Conservation (phyloP, 805 yeast genomes). For the Candida ipomoeae region DNA sequence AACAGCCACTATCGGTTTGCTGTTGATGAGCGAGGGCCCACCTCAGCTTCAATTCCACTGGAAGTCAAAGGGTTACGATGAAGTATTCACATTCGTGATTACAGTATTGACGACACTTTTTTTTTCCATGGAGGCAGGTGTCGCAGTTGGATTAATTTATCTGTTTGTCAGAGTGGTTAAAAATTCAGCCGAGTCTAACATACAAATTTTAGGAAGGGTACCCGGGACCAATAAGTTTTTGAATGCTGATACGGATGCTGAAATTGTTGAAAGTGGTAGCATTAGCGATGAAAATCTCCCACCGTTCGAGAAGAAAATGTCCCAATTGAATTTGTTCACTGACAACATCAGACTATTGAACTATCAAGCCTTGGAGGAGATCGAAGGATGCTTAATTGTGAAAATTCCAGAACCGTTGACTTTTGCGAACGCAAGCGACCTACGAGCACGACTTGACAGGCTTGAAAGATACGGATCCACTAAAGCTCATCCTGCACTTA, state of each 20-base stretch:
- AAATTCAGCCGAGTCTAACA: slow-evolving; percentile 76
- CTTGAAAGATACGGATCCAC: slow-evolving; percentile 43
- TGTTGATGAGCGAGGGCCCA: slow-evolving; percentile 57
- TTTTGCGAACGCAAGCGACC: slow-evolving; percentile 39
- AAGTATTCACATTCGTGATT: slow-evolving; percentile 61
- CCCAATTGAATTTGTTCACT: slow-evolving; percentile 31
- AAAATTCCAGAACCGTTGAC: slow-evolving; percentile 44
- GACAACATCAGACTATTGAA: slow-evolving; percentile 34
- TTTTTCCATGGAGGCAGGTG: slow-evolving; percentile 82
- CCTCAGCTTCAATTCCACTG: slow-evolving; percentile 68
- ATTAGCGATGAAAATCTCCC: not conserved
- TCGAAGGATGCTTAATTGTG: slow-evolving; percentile 42
- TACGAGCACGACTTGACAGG: slow-evolving; percentile 34
- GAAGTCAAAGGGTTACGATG: slow-evolving; percentile 70
- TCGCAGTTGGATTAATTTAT: slow-evolving; percentile 78
- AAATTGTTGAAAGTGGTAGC: not conserved
- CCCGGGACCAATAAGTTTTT: slow-evolving; percentile 37
- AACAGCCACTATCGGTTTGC: slow-evolving; percentile 65
- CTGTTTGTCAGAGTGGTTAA: slow-evolving; percentile 75
- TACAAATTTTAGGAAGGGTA: slow-evolving; percentile 73
- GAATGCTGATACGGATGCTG: slow-evolving; percentile 34
- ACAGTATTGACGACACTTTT: slow-evolving; percentile 62
- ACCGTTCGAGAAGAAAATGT: slow-evolving; percentile 5
- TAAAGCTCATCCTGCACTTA: slow-evolving; percentile 41
- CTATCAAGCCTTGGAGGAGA: slow-evolving; percentile 36